These are phyloP conservation scores for Plasmodium cynomolgi DNA, from an alignment of 169 alveolate species.

Conservation along the genomic window DNA sequence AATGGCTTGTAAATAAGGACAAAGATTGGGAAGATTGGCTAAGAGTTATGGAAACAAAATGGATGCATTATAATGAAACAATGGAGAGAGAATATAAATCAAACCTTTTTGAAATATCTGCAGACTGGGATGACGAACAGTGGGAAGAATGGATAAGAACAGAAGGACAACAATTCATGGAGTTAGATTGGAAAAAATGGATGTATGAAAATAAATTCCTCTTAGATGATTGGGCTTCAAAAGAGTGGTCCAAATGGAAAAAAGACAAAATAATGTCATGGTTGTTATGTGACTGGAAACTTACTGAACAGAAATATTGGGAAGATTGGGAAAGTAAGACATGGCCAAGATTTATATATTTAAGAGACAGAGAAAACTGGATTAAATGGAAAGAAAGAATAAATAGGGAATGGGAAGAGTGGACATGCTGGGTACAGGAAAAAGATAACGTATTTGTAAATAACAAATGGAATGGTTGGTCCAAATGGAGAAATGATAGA, in stretches of 20 bases:
- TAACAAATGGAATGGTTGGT: conserved; percentile 6
- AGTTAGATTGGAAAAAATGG: conserved; percentile 23
- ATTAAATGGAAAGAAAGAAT: conserved; percentile 13
- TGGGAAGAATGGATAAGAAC: conserved; percentile 29
- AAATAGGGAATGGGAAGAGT: conserved; percentile 2
- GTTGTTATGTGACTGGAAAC: conserved; percentile 16
- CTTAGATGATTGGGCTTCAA: conserved; percentile 13
- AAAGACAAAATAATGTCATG: conserved; percentile 5
- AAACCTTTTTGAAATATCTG: conserved; percentile 8
- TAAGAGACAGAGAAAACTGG: neutral
- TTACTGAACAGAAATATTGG: conserved; percentile 7
- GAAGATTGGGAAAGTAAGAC: conserved; percentile 13
- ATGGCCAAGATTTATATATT: neutral
- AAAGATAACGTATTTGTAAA: conserved; percentile 11
- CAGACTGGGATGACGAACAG: conserved; percentile 19
- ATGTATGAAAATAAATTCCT: conserved; percentile 12
- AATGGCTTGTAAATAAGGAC: neutral
- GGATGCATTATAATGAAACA: conserved; percentile 38
- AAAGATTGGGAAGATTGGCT: conserved; percentile 18
- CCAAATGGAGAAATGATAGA: conserved; percentile 5
- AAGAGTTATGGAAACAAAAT: conserved; percentile 8
- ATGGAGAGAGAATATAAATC: conserved; percentile 12
- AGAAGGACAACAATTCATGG: conserved; percentile 5
- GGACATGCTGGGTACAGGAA: neutral
- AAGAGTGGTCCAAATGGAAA: conserved; percentile 19